Evolutionary conservation across 345 rosid species (phyloP).

Genomic region (Eucalyptus curtisii): DNA sequence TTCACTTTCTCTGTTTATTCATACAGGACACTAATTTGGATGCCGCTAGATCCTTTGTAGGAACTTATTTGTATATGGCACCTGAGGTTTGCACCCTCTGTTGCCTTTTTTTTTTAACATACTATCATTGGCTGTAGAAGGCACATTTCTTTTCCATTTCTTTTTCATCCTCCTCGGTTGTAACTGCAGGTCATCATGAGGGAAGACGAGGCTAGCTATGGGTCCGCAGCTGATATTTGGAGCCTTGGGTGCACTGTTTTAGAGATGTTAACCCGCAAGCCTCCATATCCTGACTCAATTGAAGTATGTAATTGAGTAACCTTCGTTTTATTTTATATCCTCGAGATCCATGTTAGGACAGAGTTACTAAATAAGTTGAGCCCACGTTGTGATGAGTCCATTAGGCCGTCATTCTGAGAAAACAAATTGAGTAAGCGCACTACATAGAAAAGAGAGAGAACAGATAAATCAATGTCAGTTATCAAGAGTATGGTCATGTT

Average conservation of each 20-base stretch:
- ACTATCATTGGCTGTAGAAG: no score
- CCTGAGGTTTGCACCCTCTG: no score
- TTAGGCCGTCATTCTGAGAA: not conserved
- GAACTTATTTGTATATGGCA: accelerated
- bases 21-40: accelerated
- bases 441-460: not conserved
- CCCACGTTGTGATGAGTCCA: not conserved
- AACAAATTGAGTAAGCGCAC: accelerated
- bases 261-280: constrained; percentile 59
- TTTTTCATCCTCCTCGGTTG: not conserved
- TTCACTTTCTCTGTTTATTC: accelerated
- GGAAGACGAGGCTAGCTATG: constrained; percentile 37
- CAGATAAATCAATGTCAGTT: accelerated
- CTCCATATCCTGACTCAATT: constrained; percentile 40
- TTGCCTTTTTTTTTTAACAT: no score
- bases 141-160: not conserved
- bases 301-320: constrained; percentile 19
- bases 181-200: constrained; percentile 34
- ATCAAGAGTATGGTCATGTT: not conserved
- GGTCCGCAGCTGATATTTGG: constrained; percentile 71
- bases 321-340: accelerated
- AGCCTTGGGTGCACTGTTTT: constrained; percentile 80
- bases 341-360: accelerated
- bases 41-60: accelerated
- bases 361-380: not conserved